These are phyloP conservation scores for Penicillium sp. DNA, from an alignment of 2,329 filamentous ascomycete species.

Conservation along the genomic window DNA sequence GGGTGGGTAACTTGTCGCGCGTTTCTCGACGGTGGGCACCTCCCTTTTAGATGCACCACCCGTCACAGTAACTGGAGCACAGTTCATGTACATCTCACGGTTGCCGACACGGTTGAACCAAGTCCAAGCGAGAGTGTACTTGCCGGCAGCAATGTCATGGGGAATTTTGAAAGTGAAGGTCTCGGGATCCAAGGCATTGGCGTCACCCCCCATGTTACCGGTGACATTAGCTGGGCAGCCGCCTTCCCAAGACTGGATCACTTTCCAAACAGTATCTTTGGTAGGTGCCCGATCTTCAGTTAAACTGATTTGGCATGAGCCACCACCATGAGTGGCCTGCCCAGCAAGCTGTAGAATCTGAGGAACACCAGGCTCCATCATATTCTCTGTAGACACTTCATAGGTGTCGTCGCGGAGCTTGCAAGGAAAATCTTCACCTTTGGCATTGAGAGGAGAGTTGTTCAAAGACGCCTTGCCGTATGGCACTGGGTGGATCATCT, in stretches of 20 bases:
- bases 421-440: too few species aligned
- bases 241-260: constrained; percentile 81
- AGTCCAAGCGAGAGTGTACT: constrained; percentile 81
- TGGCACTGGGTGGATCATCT: constrained; percentile 62
- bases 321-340: constrained; percentile 76
- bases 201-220: constrained; percentile 54
- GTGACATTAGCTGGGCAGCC: constrained; percentile 66
- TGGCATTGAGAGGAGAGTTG: constrained; percentile 57
- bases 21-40: too few species aligned
- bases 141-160: constrained; percentile 62
- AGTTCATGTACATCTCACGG: constrained; percentile 98
- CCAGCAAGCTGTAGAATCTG: constrained; percentile 42
- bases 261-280: constrained; percentile 68
- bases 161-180: constrained; percentile 73
- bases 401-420: too few species aligned
- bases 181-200: constrained; percentile 42
- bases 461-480: constrained; percentile 47
- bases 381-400: too few species aligned
- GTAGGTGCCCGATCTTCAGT: constrained; percentile 69
- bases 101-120: constrained; percentile 94
- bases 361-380: too few species aligned
- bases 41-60: too few species aligned
- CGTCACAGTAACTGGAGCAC: constrained; percentile 62
- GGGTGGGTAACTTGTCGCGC: too few species aligned
- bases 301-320: constrained; percentile 83